Evolutionary conservation across 768 basidiomycete genomes (phyloP), one percentile per base, ranked within the genome.

Genomic region (Hygrophorus russula): DNA sequence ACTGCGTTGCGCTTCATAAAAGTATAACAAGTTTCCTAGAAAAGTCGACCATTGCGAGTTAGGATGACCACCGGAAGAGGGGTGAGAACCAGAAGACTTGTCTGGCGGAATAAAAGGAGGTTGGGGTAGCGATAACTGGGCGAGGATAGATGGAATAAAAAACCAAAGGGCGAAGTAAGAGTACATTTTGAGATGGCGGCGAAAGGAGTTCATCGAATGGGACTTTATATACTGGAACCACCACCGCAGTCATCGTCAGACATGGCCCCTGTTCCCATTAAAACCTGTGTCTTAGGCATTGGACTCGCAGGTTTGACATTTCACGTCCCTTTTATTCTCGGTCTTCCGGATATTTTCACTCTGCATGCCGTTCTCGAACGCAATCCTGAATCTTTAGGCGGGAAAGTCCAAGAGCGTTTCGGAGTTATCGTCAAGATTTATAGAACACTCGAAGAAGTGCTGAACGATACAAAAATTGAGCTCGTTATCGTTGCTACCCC

Each of bases 1-100:
- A 42, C 84, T 86, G 14, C 92, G 71, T 55, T 96, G 92, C 1
- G 81, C 90, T 49, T 96, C 92, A 55, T 92, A 96, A 60, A 94
- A 94, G 56, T 79, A 94, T 19, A 94, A 57, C 19, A 82, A 59
- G 57, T 82, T 78, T 3, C 91, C 92, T 0, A 94, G 72, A 2
- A 94, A 59, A 39, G 69, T 81, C 4, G 80, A 72, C 89, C 91
- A 94, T 57, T 91, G 86, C 2, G 73, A 53, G 56, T 91, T 91
- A 33, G 84, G 78, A 47, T 56, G 50, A 7, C 62, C 59, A 11
- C 62, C 49, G 14, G 51, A 42, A n/a, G 77, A 70, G 13, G 67
- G 50, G 34, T 68, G 51, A 11, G 81, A 68, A 20, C 82, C 84
- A 1, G 64, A 60, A 12, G 78, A 64, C 10, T 74, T 62, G 53